Base-by-base conservation (phyloP, 75 land plant species). In the Picea sitchensis region DNA sequence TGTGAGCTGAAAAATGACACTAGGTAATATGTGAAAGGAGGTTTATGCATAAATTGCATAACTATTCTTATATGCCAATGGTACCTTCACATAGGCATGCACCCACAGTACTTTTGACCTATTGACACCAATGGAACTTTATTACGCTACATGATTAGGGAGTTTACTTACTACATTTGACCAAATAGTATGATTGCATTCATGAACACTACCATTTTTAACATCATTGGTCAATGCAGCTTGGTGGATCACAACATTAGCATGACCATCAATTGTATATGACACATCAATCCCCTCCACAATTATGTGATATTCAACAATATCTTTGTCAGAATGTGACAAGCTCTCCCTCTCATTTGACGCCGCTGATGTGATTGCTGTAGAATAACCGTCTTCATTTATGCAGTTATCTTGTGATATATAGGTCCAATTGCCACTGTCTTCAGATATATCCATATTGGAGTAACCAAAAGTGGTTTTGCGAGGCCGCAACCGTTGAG, bases 231-330 rank as follows among this genome's bases (percentile, higher is more conserved):
- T 23, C 59, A 57, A 75, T 23, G 20, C 30, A 5, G 91, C 91
- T 44, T 82, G 80, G 80, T 88, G 89, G 0, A 94, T 91, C 56
- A 90, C 54, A 12, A 96, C 91, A 80, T 85, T 84, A 21, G 86
- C 80, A n/a, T 83, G 38, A 38, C 54, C 31, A 71, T 89, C 87
- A 32, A 93, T 89, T 59, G 84, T 90, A 75, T 98, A 98, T 2
- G 92, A 83, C 44, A 98, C 75, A 65, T 90, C 84, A 3, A 98
- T 32, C 15, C 93, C 94, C 83, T 98, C 99, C 71, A 95, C 63
- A 54, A 84, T 80, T 76, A 98, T 65, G 82, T 92, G 94, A 83
- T 98, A 98, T 8, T 86, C 79, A 18, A 90, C 79, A 32, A 77
- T 75, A n/a, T 81, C 80, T 63, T 62, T 9, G 5, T 80, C 61